Evolutionary conservation across 139 green algal genomes (phyloP).

Genomic region (Coelastrella sp.): DNA sequence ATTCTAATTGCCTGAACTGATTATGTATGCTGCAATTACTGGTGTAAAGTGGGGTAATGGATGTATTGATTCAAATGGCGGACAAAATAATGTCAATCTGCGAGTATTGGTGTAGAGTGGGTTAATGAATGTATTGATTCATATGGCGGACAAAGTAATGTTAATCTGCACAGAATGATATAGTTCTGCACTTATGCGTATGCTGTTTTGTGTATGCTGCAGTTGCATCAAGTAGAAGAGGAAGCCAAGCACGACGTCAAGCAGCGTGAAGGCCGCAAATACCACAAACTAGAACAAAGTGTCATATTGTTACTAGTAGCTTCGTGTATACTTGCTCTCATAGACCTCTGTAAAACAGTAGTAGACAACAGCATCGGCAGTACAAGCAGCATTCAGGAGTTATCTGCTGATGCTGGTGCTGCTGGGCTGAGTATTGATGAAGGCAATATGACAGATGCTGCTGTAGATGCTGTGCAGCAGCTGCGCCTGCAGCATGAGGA

Average conservation of each 20-base stretch:
- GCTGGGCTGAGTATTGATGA: neutral
- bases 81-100: no score
- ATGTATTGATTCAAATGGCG: neutral
- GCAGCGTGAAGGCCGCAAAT: neutral
- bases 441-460: neutral
- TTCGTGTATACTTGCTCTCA: constrained; percentile 12
- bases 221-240: constrained; percentile 27
- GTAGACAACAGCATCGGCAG: neutral
- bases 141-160: no score
- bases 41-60: neutral
- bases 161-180: no score
- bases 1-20: no score
- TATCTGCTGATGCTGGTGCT: neutral
- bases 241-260: constrained; percentile 43
- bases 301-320: constrained; percentile 13
- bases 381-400: neutral
- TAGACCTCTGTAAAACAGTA: constrained; percentile 7
- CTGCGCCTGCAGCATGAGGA: constrained; percentile 2
- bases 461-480: neutral
- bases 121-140: no score
- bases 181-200: neutral
- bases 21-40: no score
- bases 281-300: neutral
- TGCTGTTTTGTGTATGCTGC: neutral
- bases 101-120: no score